Percentiles rank a stretch among this genome's conserved stretches.
These are phyloP conservation scores for Amylocystis lapponica DNA, from an alignment of 768 basidiomycete genomes.

Conservation along the genomic window DNA sequence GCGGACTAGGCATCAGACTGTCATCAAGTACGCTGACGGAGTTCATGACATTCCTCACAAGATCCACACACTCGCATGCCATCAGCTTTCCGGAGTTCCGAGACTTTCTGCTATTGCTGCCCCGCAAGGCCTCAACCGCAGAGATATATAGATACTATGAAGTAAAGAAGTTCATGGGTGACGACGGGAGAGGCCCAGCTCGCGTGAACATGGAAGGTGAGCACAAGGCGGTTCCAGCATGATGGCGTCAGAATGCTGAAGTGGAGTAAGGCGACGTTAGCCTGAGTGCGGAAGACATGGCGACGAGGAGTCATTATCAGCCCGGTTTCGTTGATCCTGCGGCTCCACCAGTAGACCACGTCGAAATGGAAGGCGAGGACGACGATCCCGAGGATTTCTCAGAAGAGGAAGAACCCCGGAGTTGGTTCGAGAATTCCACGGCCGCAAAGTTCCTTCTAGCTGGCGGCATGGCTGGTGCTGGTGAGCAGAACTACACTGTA, in stretches of 20 bases:
- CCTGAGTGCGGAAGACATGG: constrained; percentile 70
- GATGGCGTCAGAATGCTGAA: no score
- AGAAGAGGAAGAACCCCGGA: constrained; percentile 55
- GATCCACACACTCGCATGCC: constrained; percentile 59
- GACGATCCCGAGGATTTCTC: constrained; percentile 43
- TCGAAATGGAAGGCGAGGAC: constrained; percentile 31
- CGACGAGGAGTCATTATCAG: constrained; percentile 17
- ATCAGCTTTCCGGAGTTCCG: constrained; percentile 84
- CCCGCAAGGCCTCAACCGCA: constrained; percentile 69
- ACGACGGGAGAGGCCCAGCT: constrained; percentile 73
- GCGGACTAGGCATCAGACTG: constrained; percentile 65
- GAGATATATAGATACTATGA: constrained; percentile 88
- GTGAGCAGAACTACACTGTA: constrained; percentile 39
- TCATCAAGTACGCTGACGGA: constrained; percentile 67
- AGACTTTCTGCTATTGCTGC: constrained; percentile 83
- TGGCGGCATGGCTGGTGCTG: constrained; percentile 91
- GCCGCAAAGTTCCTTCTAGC: constrained; percentile 89
- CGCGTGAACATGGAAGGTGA: constrained; percentile 88
- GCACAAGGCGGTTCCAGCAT: constrained; percentile 3
- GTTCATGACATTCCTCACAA: constrained; percentile 74
- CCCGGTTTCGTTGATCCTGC: constrained; percentile 1
- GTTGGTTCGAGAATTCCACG: constrained; percentile 59
- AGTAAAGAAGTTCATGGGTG: constrained; percentile 58
- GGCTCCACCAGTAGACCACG: constrained; percentile 18
- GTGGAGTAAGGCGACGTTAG: constrained; percentile 61